Percentiles rank a stretch among this genome's conserved stretches.
phyloP scores from a whole-genome alignment of 768 basidiomycete genomes.

The Phanerochaete sordida region DNA sequence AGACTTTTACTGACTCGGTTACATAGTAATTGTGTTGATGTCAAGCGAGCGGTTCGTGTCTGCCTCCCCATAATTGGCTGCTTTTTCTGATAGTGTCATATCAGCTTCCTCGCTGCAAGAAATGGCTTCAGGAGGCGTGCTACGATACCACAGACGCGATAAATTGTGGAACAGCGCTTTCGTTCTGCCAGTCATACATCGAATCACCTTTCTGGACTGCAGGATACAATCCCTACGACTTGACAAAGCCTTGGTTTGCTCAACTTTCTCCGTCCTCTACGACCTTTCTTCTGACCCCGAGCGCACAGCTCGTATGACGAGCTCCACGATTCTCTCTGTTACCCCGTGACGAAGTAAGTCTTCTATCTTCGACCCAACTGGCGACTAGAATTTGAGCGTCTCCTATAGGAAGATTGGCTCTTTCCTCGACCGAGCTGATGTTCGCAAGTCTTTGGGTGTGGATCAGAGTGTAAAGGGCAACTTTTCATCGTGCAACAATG shows the following conservation, averaged over 20 bases:
- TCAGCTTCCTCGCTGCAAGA: constrained; percentile 41
- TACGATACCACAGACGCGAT: constrained; percentile 39
- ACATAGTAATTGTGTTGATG: constrained; percentile 33
- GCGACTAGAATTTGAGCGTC: background rate
- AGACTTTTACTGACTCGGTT: constrained; percentile 7
- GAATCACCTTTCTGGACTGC: background rate
- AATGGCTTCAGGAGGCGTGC: constrained; percentile 34
- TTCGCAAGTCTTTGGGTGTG: constrained; percentile 61
- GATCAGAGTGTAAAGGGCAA: constrained; percentile 40
- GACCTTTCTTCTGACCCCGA: no score
- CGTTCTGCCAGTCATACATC: constrained; percentile 31
- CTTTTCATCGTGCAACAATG: constrained; percentile 36
- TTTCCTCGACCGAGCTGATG: constrained; percentile 59
- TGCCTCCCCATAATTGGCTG: constrained; percentile 24
- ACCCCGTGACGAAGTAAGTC: constrained; percentile 39
- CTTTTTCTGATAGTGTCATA: background rate
- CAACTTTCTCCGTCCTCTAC: background rate
- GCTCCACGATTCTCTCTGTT: constrained; percentile 47
- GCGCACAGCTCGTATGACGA: constrained; percentile 30
- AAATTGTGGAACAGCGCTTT: constrained; percentile 35
- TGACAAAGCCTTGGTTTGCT: constrained; percentile 49
- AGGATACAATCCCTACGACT: constrained; percentile 59
- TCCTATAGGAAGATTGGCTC: constrained; percentile 39
- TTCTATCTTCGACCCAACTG: constrained; percentile 6
- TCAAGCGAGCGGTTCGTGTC: constrained; percentile 32